phyloP scores from a whole-genome alignment of 192 early-diverging fungal species.

The Spizellomyces sp. region DNA sequence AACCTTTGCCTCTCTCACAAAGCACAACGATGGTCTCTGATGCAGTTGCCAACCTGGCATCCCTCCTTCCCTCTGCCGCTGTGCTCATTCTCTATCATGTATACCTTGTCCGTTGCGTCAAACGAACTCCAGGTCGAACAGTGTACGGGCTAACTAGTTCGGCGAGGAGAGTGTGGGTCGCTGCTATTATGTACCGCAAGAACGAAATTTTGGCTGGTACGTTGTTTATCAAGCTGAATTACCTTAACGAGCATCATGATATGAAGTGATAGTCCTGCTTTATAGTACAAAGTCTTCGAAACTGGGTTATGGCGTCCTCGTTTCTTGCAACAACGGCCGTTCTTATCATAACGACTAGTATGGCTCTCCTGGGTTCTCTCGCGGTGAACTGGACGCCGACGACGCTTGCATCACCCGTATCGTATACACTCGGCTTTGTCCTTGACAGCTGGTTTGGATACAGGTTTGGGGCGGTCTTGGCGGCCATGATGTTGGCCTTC shows the following conservation, averaged over 20 bases:
- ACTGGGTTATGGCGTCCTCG: constrained; percentile 46
- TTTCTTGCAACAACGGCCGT: constrained; percentile 43
- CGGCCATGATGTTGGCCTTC: constrained; percentile 18
- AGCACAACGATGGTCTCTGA: not conserved
- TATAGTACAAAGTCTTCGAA: constrained; percentile 45
- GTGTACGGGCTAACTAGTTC: constrained; percentile 40
- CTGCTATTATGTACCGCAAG: constrained; percentile 41
- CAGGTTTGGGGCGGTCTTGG: constrained; percentile 8
- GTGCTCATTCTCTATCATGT: constrained; percentile 33
- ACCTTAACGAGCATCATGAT: not conserved
- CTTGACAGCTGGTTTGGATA: constrained; percentile 13
- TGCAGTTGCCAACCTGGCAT: constrained; percentile 26
- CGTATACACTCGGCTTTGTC: constrained; percentile 18
- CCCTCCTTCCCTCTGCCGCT: constrained; percentile 15
- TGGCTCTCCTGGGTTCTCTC: constrained; percentile 36
- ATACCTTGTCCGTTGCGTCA: constrained; percentile 29
- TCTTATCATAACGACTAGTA: constrained; percentile 29
- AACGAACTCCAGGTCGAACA: constrained; percentile 28
- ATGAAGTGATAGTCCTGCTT: not conserved
- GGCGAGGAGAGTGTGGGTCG: constrained; percentile 40
- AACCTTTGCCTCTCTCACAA: too few species aligned
- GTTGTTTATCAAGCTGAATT: not conserved
- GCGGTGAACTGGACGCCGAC: constrained; percentile 17
- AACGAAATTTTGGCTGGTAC: constrained; percentile 45
- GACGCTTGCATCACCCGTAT: constrained; percentile 20